Evolutionary conservation across 495 filamentous ascomycete species (phyloP).

Genomic region (Penicillium chermesinum): DNA sequence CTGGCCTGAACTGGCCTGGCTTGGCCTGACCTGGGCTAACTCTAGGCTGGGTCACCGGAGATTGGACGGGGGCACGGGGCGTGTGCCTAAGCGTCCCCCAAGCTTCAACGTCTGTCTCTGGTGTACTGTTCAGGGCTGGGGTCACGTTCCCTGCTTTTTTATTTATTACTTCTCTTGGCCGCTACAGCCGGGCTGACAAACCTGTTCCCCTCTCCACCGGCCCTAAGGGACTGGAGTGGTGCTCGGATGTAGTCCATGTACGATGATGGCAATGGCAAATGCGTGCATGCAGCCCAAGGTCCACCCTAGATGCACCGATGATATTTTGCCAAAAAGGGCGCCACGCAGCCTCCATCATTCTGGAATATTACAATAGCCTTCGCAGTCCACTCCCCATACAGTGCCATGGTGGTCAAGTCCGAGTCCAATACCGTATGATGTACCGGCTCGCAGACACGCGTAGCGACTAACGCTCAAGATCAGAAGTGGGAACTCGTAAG

Average conservation of each 20-base stretch:
- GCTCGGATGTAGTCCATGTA: background rate
- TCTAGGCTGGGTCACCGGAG: slow-evolving; percentile 5
- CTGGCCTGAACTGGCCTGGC: too few species aligned
- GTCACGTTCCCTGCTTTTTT: background rate
- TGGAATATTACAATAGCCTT: too few species aligned
- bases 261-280: background rate
- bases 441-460: background rate
- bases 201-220: background rate
- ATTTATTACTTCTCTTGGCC: background rate
- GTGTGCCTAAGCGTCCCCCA: slow-evolving; percentile 17
- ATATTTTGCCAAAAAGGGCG: background rate
- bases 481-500: too few species aligned
- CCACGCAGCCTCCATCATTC: background rate
- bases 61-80: slow-evolving; percentile 12
- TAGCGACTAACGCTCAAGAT: background rate
- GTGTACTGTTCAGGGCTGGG: background rate
- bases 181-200: background rate
- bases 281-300: background rate
- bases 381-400: too few species aligned
- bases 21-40: too few species aligned
- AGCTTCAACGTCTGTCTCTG: background rate
- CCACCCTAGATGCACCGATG: background rate
- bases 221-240: too few species aligned
- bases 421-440: background rate
- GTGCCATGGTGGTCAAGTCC: background rate